Evolutionary conservation across 768 basidiomycete species (phyloP).

Genomic region (Solioccasus polychromus): DNA sequence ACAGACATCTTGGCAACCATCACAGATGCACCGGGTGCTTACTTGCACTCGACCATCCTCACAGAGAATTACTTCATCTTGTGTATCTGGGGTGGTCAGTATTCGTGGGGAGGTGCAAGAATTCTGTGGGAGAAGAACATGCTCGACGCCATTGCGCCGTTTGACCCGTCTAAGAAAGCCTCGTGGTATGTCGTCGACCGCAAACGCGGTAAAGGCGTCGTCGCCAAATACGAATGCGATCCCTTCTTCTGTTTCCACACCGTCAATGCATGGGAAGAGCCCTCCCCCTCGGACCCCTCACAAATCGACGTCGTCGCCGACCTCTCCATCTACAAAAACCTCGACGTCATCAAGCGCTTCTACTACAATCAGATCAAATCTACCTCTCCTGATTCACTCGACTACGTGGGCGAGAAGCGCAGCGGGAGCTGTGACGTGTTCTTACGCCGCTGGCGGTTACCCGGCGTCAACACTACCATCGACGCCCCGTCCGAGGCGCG

Average conservation of each 20-base stretch:
- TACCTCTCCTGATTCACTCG: slow-evolving; percentile 22
- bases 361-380: slow-evolving; percentile 31
- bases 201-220: slow-evolving; percentile 32
- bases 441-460: slow-evolving; percentile 32
- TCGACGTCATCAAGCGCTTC: slow-evolving; percentile 30
- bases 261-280: slow-evolving; percentile 38
- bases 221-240: slow-evolving; percentile 35
- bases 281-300: slow-evolving; percentile 18
- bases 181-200: slow-evolving; percentile 40
- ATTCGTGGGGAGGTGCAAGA: slow-evolving; percentile 26
- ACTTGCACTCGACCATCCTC: slow-evolving; percentile 37
- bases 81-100: slow-evolving; percentile 34
- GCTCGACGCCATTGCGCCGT: slow-evolving; percentile 32
- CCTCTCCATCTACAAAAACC: slow-evolving; percentile 34
- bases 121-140: slow-evolving; percentile 33
- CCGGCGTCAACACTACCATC: slow-evolving; percentile 19
- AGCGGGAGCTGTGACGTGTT: slow-evolving; percentile 15
- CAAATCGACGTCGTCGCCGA: slow-evolving; percentile 35
- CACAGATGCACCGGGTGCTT: slow-evolving; percentile 37
- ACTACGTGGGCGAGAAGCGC: slow-evolving; percentile 23
- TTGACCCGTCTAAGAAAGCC: slow-evolving; percentile 26
- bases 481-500: slow-evolving; percentile 11
- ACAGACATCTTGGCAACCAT: slow-evolving; percentile 36
- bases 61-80: slow-evolving; percentile 37
- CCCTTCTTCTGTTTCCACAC: slow-evolving; percentile 41